phyloP scores from a whole-genome alignment of 192 early-diverging fungal species.

The Dissophora globulifera region DNA sequence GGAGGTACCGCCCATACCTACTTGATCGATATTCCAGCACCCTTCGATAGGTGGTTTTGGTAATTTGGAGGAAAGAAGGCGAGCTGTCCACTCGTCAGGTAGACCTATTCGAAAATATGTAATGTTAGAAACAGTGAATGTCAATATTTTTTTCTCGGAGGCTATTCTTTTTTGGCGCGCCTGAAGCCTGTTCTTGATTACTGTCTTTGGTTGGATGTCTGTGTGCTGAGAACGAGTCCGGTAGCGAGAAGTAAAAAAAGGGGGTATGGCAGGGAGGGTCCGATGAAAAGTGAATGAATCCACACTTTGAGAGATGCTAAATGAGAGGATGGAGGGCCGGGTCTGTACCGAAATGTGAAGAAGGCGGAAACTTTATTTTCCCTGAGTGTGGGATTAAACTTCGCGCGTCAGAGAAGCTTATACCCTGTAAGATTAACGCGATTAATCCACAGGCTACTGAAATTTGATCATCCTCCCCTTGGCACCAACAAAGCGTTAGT shows the following conservation, averaged over 20 bases:
- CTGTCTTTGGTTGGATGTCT: neutral
- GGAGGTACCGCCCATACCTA: no score
- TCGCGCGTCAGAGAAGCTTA: no score
- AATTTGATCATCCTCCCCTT: no score
- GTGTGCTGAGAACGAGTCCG: neutral
- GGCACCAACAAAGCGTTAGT: no score
- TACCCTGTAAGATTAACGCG: no score
- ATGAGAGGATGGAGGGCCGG: constrained; percentile 3
- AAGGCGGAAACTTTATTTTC: no score
- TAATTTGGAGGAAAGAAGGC: constrained; percentile 1
- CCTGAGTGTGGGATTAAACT: no score
- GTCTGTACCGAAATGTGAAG: no score
- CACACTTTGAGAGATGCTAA: constrained; percentile 7
- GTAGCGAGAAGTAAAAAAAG: neutral
- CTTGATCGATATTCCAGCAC: constrained; percentile 2
- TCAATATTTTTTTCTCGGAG: neutral
- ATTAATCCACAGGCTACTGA: no score
- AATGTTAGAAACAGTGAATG: neutral
- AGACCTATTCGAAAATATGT: constrained; percentile 1
- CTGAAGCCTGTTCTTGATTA: constrained; percentile 1
- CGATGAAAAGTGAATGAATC: neutral
- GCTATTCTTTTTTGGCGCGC: constrained; percentile 1
- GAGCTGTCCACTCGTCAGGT: constrained; percentile 6
- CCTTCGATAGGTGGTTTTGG: neutral
- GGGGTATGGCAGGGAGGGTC: neutral